Conservation (phyloP, 2,329 filamentous ascomycete genomes). For the Pestalotiopsis sp. region DNA sequence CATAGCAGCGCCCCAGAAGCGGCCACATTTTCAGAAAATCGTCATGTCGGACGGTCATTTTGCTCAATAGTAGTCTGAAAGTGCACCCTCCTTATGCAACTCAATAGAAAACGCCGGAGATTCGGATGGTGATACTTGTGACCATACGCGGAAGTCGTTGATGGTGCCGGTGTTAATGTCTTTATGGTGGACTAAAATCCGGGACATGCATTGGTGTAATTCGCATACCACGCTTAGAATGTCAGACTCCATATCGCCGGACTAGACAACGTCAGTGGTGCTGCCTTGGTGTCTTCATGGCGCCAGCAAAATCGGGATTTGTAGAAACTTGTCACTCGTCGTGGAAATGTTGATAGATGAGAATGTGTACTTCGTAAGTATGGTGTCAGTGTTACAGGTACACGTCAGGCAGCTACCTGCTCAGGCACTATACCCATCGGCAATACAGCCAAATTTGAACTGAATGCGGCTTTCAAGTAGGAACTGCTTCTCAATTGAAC, state of each 20-base stretch:
- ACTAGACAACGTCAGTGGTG: background rate
- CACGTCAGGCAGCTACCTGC: no score
- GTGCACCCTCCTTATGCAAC: background rate
- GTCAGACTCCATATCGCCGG: background rate
- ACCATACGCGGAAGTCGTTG: background rate
- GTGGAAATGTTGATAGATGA: no score
- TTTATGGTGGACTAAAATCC: conserved; percentile 1
- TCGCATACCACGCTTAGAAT: background rate
- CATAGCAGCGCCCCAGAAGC: background rate
- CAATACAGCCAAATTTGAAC: no score
- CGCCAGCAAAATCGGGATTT: background rate
- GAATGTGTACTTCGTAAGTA: no score
- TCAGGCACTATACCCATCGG: no score
- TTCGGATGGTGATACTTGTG: background rate
- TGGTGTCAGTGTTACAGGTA: no score
- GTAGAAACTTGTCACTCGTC: background rate
- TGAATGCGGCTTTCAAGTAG: no score
- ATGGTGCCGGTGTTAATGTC: background rate
- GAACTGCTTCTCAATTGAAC: no score
- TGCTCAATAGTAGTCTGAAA: background rate
- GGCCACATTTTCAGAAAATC: background rate
- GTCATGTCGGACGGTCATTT: background rate
- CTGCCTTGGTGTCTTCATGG: background rate
- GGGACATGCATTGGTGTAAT: background rate
- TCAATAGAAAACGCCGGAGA: background rate